Base-by-base conservation (phyloP, 768 basidiomycete genomes). In the Suillus bovinus region DNA sequence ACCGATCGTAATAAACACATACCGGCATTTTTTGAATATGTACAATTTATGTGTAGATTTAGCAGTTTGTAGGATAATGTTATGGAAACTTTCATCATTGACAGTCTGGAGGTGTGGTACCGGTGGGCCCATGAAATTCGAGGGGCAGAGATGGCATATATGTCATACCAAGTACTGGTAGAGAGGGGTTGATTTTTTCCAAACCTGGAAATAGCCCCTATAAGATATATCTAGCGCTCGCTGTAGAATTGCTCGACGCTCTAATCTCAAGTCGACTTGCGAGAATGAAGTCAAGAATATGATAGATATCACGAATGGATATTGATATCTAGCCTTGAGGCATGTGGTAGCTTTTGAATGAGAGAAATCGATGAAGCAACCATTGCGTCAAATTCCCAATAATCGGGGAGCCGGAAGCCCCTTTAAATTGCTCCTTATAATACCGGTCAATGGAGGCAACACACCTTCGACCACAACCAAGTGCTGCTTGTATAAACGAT, bases 371-470 rank as follows among this genome's bases (percentile, higher is more conserved):
- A 50, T 50, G 17, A 29, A 31, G 27, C 8, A 29, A 20, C 17
- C 9, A 31, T 31, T 52, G 50, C 29, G 20, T 52, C 50, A 52
- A 31, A 50, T 50, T 52, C 17, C 29, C 33, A n/a, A n/a, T n/a
- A n/a, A n/a, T n/a, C n/a, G n/a, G n/a, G n/a, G n/a, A n/a, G n/a
- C 33, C 33, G 33, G 33, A 33, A 47, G 50, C 29, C 50, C 50
- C 50, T 31, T 52, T 52, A 31, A 31, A 20, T 33, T 24, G 29
- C 29, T 27, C 58, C 27, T 59, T 59, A 33, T n/a, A 59, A 33
- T 31, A 4, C 20, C 3, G 8, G 41, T 7, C 50, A 2, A 52
- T 58, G 16, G 39, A 17, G 5, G 10, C 2, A 13, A 31, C 4
- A 3, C 13, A 56, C 20, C 29, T 56, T 20, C 24, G 3, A 57